Evolutionary conservation across 352 stramenopile species (phyloP).

Genomic region (Phytophthora syringae): DNA sequence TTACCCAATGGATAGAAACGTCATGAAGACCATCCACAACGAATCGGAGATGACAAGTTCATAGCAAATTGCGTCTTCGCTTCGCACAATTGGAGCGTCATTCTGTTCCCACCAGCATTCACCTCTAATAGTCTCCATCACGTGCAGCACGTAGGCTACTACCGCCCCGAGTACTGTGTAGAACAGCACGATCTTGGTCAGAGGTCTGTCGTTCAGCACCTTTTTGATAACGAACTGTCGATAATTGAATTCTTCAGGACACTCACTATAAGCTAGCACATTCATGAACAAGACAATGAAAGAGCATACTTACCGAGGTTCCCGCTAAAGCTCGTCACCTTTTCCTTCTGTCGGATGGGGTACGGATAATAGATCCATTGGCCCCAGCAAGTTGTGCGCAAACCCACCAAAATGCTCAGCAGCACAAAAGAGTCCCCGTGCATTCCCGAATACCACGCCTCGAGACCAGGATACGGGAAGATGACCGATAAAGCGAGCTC

Average conservation of each 20-base stretch:
- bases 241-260: slow-evolving; percentile 67
- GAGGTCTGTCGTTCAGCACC: slow-evolving; percentile 60
- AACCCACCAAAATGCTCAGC: slow-evolving; percentile 46
- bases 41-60: slow-evolving; percentile 41
- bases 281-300: background rate
- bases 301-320: slow-evolving; percentile 45
- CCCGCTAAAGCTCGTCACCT: slow-evolving; percentile 63
- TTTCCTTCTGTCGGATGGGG: slow-evolving; percentile 71
- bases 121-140: slow-evolving; percentile 57
- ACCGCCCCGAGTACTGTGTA: slow-evolving; percentile 27
- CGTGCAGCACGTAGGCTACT: slow-evolving; percentile 51
- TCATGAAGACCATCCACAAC: slow-evolving; percentile 55
- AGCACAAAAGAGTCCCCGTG: slow-evolving; percentile 44
- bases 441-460: slow-evolving; percentile 32
- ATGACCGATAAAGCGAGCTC: slow-evolving; percentile 46
- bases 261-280: background rate
- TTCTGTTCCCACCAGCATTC: slow-evolving; percentile 33
- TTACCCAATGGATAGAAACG: slow-evolving; percentile 55
- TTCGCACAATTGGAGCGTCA: slow-evolving; percentile 3
- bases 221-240: slow-evolving; percentile 78
- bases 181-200: slow-evolving; percentile 50
- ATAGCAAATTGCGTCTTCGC: slow-evolving; percentile 41
- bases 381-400: slow-evolving; percentile 59
- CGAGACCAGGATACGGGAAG: slow-evolving; percentile 64
- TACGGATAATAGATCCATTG: slow-evolving; percentile 72